A percentile compares a stretch with the other conserved stretches of the same genome.
phyloP scores from a whole-genome alignment of 2,329 filamentous ascomycete species.

The Arthrobotrys iridis region DNA sequence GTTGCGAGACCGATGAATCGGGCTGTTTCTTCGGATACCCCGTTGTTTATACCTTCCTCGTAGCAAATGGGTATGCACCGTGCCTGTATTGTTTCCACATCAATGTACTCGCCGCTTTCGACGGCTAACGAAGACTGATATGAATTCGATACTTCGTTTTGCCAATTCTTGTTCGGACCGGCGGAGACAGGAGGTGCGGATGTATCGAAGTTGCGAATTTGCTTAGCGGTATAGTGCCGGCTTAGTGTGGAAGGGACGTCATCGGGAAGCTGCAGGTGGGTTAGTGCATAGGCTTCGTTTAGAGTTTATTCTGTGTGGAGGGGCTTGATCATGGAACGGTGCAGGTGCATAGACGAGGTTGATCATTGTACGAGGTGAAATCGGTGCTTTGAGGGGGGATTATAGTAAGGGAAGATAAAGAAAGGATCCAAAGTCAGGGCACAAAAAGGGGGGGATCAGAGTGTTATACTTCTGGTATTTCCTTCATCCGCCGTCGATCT shows the following conservation, averaged over 20 bases:
- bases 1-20: slow-evolving; percentile 73
- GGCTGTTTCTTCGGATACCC: slow-evolving; percentile 70
- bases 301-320: not conserved
- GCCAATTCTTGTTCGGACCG: slow-evolving; percentile 65
- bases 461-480: slow-evolving; percentile 63
- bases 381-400: not conserved
- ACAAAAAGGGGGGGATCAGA: not conserved
- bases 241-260: slow-evolving; percentile 48
- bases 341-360: slow-evolving; percentile 31
- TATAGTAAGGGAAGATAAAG: not conserved
- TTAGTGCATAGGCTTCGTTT: not conserved
- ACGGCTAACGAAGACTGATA: slow-evolving; percentile 71
- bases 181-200: slow-evolving; percentile 47
- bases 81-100: slow-evolving; percentile 71
- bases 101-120: slow-evolving; percentile 76
- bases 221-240: slow-evolving; percentile 51
- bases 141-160: slow-evolving; percentile 74
- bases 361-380: slow-evolving; percentile 7
- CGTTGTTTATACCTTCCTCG: slow-evolving; percentile 71
- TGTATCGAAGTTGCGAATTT: slow-evolving; percentile 46
- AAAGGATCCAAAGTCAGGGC: not conserved
- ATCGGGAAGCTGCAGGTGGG: slow-evolving; percentile 49
- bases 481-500: slow-evolving; percentile 74
- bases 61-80: slow-evolving; percentile 76
- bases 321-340: slow-evolving; percentile 10